Evolutionary conservation across 106 monocot genomes (phyloP), one percentile per base, ranked within the genome.

Genomic region (Allium fistulosum): DNA sequence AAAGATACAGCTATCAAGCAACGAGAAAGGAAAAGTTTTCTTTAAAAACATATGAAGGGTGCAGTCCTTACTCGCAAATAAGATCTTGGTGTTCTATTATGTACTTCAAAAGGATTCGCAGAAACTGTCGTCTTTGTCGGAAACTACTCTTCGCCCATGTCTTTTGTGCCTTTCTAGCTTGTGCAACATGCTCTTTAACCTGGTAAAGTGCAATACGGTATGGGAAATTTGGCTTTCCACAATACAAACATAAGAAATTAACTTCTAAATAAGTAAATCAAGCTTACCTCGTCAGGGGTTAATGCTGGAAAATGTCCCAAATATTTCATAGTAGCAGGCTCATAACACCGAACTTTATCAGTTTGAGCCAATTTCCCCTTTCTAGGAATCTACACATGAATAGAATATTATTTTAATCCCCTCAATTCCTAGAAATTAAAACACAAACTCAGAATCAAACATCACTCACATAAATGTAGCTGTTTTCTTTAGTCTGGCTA

Each of bases 31-130:
- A 59, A 69, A 58, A 58, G 26, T 45, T 12, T n/a, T 37, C 37
- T 5, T 37, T 22, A 8, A 10, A 26, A 59, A 17, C 12, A 60
- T 53, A 10, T 37, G 37, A 26, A 58, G 60, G 67, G 15, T 60
- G 46, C 52, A 51, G 16, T 69, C 45, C 88, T 81, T 76, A 99
- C 99, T 99, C 99, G 87, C 99, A 99, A 81, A 99, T 99, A 67
- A 99, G 93, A 55, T 83, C 84, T 69, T 99, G 99, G 74, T 99
- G 92, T 73, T 99, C 99, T 78, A 99, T 85, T 61, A 99, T 99
- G 69, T 99, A 99, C 77, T 99, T 99, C 59, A 99, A 78, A 77
- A 99, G 93, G 77, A 99, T 90, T 56, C 99, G 80, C 68, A 99
- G 73, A 78, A 99, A 93, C 55, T 85, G 83, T 15, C 99, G 82